Conservation (phyloP, 768 basidiomycete species). For the Leccinum ochraceum region DNA sequence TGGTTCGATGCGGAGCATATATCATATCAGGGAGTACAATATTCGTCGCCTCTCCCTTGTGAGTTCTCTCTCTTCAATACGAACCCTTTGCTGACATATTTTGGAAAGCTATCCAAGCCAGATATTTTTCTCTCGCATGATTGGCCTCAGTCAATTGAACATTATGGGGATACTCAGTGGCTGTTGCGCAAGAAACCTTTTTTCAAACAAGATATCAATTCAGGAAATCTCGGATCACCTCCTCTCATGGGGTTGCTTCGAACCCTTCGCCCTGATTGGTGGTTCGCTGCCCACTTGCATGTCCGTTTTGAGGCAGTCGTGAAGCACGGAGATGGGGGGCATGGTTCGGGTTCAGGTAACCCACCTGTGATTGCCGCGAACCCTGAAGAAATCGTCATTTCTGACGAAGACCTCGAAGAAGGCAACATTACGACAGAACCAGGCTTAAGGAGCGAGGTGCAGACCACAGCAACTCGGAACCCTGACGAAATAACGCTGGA, state of each 20-base stretch:
- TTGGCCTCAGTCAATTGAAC: slow-evolving; percentile 89
- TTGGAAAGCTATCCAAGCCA: slow-evolving; percentile 53
- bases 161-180: slow-evolving; percentile 65
- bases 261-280: slow-evolving; percentile 76
- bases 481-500: slow-evolving; percentile 55
- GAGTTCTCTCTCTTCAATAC: slow-evolving; percentile 18
- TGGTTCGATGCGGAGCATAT: slow-evolving; percentile 75
- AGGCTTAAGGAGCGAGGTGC: slow-evolving; percentile 37
- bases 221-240: slow-evolving; percentile 78
- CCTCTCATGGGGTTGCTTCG: slow-evolving; percentile 78
- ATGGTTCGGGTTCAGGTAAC: background rate
- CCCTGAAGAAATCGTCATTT: slow-evolving; percentile 44
- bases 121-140: slow-evolving; percentile 93
- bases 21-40: slow-evolving; percentile 88
- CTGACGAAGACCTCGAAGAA: slow-evolving; percentile 34
- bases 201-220: slow-evolving; percentile 68
- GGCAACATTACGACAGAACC: slow-evolving; percentile 4
- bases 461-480: slow-evolving; percentile 34
- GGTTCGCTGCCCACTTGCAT: slow-evolving; percentile 94
- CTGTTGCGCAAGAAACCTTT: slow-evolving; percentile 78
- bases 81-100: background rate
- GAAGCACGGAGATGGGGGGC: slow-evolving; percentile 37
- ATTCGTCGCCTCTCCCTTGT: slow-evolving; percentile 77
- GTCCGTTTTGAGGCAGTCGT: slow-evolving; percentile 79
- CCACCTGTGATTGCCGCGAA: slow-evolving; percentile 13